Base-by-base conservation (phyloP, 108 stramenopile genomes). In the Chaetoceros muelleri region DNA sequence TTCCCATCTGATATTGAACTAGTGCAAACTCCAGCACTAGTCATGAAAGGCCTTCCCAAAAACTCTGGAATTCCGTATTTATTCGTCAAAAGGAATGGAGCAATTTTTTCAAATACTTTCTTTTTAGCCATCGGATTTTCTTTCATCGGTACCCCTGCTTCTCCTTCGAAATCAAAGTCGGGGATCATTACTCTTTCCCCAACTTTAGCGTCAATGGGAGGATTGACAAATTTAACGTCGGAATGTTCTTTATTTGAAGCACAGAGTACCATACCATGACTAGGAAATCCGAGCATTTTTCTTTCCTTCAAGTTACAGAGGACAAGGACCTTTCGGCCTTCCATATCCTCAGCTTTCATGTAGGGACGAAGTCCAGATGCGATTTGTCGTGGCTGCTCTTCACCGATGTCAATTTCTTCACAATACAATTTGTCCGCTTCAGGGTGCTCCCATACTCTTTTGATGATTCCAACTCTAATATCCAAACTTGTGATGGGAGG, bases 181-280 rank as follows among this genome's bases (percentile, higher is more conserved):
- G 85, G 84, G 24, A 97, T 66, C 23, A 76, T 74, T 3, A 98
- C 74, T 28, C 96, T 74, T 34, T 97, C 97, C 13, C 99, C 99
- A 27, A 96, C 59, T 65, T 82, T 75, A 40, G 97, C 95, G 25
- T 85, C 95, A 19, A 81, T 78, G 0, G 99, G 99, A 25, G 94
- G 92, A 56, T 82, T 90, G 0, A 98, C 79, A 52, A 98, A 67
- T 64, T 87, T 82, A 18, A 99, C 93, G 27, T 69, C 86, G 16
- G 82, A 74, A 52, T 95, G 92, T 47, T 95, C 99, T 30, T 60
- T 76, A 52, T 89, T 94, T 44, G 80, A 85, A 5, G 97, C 96
- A 64, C 96, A 96, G 10, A 99, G 74, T 24, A 99, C 96, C 99
- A 99, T 99, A 24, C 99, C 98, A 48, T 97, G 92, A 52, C 87